Base-by-base conservation (phyloP, 192 early-diverging fungal genomes). In the Backusella sp. region DNA sequence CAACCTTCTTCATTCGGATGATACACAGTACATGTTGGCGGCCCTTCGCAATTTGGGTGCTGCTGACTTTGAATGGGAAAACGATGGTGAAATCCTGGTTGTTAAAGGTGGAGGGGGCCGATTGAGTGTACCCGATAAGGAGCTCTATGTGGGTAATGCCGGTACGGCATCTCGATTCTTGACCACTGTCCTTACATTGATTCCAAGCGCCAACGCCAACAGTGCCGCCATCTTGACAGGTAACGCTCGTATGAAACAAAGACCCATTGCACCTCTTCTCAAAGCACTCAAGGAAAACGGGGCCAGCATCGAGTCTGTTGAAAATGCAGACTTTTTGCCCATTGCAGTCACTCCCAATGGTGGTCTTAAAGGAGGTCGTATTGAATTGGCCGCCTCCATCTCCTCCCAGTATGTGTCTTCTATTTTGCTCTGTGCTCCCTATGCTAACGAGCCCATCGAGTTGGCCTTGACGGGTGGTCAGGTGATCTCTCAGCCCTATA, bases 341-440 rank as follows among this genome's bases (percentile, higher is more conserved):
- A 87, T 99, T 41, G 88, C 89, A 39, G 92, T 99, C 37, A 85
- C 84, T n/a, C 94, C 96, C 41, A 82, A 73, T 21, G 80, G 79
- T 17, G 94, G 95, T 15, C 87, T 99, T 56, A 86, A 89, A 6
- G 98, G 97, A 73, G 97, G 98, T 1, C 81, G 80, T 56, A 96
- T 99, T 79, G 85, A 93, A 77, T 86, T 99, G 5, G 91, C 97
- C 3, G 98, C 98, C 4, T 94, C 94, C 2, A 91, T 98, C 69
- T 95, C 94, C 73, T 98, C 97, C 36, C 98, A 99, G 85, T 99
- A 99, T 81, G 98, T 99, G 19, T 96, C 96, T 17, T 96, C 96
- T 19, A 97, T 99, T 72, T 88, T 99, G 21, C 88, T 99, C 41
- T 96, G 96, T 56, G 98, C 97, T 0, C 98, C 98, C 6, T 98